Conservation (phyloP, 106 monocot species). For the Hemerocallis citrina region DNA sequence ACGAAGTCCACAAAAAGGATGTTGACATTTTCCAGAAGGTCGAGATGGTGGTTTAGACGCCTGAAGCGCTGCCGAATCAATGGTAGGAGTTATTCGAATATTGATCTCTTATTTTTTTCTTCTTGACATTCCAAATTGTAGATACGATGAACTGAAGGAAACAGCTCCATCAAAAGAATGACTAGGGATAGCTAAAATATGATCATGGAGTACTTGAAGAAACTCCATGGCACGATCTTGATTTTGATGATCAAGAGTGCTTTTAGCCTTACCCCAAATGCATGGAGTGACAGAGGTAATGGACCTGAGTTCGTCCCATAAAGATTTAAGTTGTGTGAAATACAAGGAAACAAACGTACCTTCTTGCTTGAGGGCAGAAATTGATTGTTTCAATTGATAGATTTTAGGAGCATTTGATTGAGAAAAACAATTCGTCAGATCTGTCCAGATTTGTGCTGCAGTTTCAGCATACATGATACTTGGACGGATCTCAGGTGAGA, state of each 20-base stretch:
- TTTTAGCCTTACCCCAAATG: background rate
- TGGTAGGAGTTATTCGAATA: background rate
- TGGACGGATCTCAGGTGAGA: background rate
- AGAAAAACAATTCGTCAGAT: background rate
- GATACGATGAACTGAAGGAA: background rate
- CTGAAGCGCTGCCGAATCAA: background rate
- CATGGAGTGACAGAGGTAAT: background rate
- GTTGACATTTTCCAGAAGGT: background rate
- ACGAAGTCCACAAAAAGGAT: background rate
- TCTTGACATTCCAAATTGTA: slow-evolving; percentile 3
- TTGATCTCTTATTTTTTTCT: background rate
- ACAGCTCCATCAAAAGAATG: background rate
- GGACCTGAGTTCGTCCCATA: background rate
- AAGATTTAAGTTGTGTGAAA: background rate
- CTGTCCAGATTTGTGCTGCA: background rate
- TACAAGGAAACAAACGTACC: background rate
- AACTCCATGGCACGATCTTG: background rate
- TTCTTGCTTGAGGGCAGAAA: background rate
- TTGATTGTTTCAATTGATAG: background rate
- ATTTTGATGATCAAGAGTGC: background rate
- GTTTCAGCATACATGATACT: slow-evolving; percentile 2
- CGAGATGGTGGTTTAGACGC: background rate
- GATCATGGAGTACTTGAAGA: background rate
- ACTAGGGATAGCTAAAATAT: background rate
- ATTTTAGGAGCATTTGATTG: background rate